Base-by-base conservation (phyloP, 257 asterid species). In the Primulina tabacum region DNA sequence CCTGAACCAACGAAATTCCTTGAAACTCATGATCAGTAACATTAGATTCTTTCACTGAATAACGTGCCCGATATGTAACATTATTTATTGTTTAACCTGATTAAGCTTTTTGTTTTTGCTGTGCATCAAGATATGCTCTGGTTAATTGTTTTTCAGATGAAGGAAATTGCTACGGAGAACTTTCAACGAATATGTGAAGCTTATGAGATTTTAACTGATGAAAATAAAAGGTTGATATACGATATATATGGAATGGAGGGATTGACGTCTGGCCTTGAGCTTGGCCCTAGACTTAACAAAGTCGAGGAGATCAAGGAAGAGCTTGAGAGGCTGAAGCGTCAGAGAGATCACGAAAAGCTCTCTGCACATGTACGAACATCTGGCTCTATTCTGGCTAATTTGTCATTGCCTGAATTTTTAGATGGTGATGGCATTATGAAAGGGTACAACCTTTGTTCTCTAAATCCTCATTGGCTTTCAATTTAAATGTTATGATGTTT, bases 221-320 rank as follows among this genome's bases (percentile, higher is more conserved):
- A 82, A 76, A 77, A 78, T 16, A 94, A 86, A 74, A 80, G 97
- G 83, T 75, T 82, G 64, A 86, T 94, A 73, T 94, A 94, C 76
- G 97, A 94, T 78, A 83, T 94, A 56, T 94, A 94, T 76, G 99
- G 99, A 34, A 91, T 91, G 99, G 99, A 94, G 77, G 98, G 98
- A 60, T 73, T 94, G 52, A 85, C 79, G 58, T 88, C 99, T 68
- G 98, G 98, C 71, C 82, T 94, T 69, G 98, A 94, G 83, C 97
- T 94, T 79, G 98, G 99, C 64, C 86, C 91, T 20, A 83, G 81
- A 69, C 84, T 94, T 72, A 84, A 80, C 81, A 91, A 86, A 80
- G 88, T 81, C 21, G 92, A 91, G 68, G 96, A 94, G 82, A 86
- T 94, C 71, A 94, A 84, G 81, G 97, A 89, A 83, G 99, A 94